Evolutionary conservation across 2,329 filamentous ascomycete genomes (phyloP).

Genomic region (Pezicula radicicola): DNA sequence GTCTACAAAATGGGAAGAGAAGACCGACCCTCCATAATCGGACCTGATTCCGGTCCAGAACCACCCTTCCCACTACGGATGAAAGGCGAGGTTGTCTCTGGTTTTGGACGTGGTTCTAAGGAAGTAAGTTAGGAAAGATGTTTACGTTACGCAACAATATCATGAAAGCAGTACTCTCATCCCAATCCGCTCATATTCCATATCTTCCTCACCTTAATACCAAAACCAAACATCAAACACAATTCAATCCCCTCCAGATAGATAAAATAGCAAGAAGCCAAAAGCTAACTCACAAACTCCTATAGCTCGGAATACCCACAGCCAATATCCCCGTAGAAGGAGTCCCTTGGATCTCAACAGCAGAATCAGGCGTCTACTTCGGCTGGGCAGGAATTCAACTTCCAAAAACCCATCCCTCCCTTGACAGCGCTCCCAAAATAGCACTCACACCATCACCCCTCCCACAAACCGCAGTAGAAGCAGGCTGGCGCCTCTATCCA

Average conservation of each 20-base stretch:
- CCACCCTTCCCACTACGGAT: slow-evolving; percentile 80
- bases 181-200: background rate
- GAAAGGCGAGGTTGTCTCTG: slow-evolving; percentile 83
- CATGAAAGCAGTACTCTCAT: too few species aligned
- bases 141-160: too few species aligned
- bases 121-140: slow-evolving; percentile 53
- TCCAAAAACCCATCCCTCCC: slow-evolving; percentile 40
- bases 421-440: slow-evolving; percentile 18
- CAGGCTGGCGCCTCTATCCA: slow-evolving; percentile 56
- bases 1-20: slow-evolving; percentile 1
- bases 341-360: slow-evolving; percentile 57
- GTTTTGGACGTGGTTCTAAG: slow-evolving; percentile 91
- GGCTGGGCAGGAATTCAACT: slow-evolving; percentile 79
- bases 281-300: slow-evolving; percentile 1
- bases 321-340: slow-evolving; percentile 83
- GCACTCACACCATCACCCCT: slow-evolving; percentile 25
- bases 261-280: background rate
- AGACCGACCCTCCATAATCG: slow-evolving; percentile 59
- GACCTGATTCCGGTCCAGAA: slow-evolving; percentile 69
- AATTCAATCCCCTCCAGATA: background rate
- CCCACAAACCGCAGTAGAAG: slow-evolving; percentile 9
- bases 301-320: slow-evolving; percentile 88
- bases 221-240: background rate
- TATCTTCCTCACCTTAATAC: background rate
- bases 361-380: slow-evolving; percentile 85